Evolutionary conservation across 2,329 filamentous ascomycete species (phyloP), one percentile per base, ranked within the genome.

Genomic region (Talaromyces sp.): DNA sequence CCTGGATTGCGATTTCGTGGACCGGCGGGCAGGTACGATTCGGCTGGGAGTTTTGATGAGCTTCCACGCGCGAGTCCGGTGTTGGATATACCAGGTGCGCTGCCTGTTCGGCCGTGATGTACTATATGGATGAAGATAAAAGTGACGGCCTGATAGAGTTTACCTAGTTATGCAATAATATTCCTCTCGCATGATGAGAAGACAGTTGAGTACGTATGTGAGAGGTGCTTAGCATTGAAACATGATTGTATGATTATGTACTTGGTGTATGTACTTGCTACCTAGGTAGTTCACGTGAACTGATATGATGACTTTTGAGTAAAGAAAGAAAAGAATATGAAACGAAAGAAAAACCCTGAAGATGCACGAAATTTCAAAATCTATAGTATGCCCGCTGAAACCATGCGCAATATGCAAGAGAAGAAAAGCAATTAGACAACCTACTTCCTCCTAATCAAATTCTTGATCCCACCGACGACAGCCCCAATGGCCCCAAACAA

Each of bases 401-500:
- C 40, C 40, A 33, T 7, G 50, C 33, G 28, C 28, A 60, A 37
- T 2, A 54, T 54, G 50, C 50, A 33, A 21, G 12, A 14, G 18
- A 54, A 48, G n/a, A 44, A 44, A 44, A 28, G 3, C 9, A 21
- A 16, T 2, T 5, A n/a, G 25, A 8, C 2, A 25, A 11, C 6
- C 25, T 42, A 60, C 40, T 63, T 60, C 11, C 33, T 50, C n/a
- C 56, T 56, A 28, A 63, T 50, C 58, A 56, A 14, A 12, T 31
- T 55, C 40, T 56, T 63, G 28, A 63, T 18, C 9, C 64, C 58
- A 16, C 71, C 73, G 46, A 81, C 67, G 39, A 74, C 52, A 70
- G 76, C 79, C 1, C 80, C 82, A n/a, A 81, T 58, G 1, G 66
- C 67, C 1, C 79, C 77, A 71, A 87, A 87, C 2, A 89, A 28